Conservation (phyloP, 768 basidiomycete genomes). For the Tricholoma sp. region DNA sequence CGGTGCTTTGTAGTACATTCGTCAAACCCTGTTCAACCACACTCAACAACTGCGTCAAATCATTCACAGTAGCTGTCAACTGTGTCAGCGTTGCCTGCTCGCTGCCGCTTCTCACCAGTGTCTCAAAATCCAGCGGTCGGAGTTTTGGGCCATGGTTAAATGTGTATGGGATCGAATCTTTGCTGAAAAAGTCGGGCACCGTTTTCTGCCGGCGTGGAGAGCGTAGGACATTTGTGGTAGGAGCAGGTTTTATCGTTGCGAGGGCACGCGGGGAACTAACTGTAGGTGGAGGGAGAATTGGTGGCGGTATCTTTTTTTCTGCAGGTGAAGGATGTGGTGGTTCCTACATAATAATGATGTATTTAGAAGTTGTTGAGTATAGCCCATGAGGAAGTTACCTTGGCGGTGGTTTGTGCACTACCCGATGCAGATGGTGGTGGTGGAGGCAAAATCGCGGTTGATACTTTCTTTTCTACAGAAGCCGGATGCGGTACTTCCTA, state of each 20-base stretch:
- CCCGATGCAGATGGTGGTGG: not conserved
- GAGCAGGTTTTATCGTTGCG: not conserved
- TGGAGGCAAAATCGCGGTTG: not conserved
- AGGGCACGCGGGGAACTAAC: not conserved
- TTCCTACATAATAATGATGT: not conserved
- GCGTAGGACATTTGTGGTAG: not conserved
- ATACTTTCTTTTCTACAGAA: not conserved
- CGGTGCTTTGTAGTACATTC: not conserved
- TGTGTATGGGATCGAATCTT: not conserved
- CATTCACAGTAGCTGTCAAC: not conserved
- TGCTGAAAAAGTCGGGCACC: not conserved
- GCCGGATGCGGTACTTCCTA: not conserved
- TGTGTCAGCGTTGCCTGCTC: not conserved
- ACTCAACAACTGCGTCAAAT: not conserved
- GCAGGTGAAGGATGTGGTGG: not conserved
- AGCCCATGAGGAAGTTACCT: not conserved
- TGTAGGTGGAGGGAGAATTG: not conserved
- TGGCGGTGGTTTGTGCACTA: not conserved
- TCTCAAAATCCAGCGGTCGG: not conserved
- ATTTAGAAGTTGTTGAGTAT: not conserved
- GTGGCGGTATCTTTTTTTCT: not conserved
- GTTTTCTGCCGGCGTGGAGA: conserved; percentile 1
- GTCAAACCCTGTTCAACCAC: not conserved
- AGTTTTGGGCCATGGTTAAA: not conserved
- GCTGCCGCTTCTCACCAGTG: not conserved